These are phyloP conservation scores for Penicillium sp. DNA, from an alignment of 2,329 filamentous ascomycete genomes.

Conservation along the genomic window DNA sequence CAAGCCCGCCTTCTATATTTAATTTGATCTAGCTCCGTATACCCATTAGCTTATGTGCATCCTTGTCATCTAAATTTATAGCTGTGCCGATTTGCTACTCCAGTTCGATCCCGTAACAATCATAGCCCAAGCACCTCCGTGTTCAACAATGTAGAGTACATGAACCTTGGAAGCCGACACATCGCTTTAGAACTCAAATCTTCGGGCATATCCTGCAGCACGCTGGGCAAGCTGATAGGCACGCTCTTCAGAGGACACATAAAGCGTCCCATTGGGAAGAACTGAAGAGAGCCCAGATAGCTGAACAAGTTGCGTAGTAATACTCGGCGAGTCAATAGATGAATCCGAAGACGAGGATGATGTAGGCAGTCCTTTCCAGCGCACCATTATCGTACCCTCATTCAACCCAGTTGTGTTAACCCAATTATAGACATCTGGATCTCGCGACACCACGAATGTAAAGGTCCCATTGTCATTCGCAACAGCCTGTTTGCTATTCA, in stretches of 20 bases:
- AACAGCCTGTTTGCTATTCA: constrained; percentile 8
- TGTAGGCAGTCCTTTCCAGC: constrained; percentile 9
- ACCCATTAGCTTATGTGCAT: neutral
- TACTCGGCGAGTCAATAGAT: neutral
- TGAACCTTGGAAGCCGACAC: neutral
- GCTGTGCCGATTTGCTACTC: neutral
- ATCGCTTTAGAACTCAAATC: neutral
- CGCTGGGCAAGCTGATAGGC: neutral
- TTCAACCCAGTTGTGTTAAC: constrained; percentile 7
- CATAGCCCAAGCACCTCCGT: neutral
- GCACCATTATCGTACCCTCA: constrained; percentile 11
- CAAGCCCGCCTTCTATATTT: neutral
- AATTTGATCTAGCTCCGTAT: neutral
- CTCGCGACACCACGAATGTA: constrained; percentile 10
- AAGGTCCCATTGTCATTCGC: constrained; percentile 7
- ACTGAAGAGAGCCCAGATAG: constrained; percentile 1
- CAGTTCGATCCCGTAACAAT: neutral
- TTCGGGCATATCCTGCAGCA: neutral
- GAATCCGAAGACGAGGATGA: neutral
- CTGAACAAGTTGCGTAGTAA: constrained; percentile 1
- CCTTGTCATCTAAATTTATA: neutral
- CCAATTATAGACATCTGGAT: constrained; percentile 14
- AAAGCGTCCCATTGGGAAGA: constrained; percentile 2
- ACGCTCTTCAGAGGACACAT: constrained; percentile 2
- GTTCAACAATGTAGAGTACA: neutral